These are phyloP conservation scores for Fraxinus sp. DNA, from an alignment of 305 asterid species.

Conservation along the genomic window DNA sequence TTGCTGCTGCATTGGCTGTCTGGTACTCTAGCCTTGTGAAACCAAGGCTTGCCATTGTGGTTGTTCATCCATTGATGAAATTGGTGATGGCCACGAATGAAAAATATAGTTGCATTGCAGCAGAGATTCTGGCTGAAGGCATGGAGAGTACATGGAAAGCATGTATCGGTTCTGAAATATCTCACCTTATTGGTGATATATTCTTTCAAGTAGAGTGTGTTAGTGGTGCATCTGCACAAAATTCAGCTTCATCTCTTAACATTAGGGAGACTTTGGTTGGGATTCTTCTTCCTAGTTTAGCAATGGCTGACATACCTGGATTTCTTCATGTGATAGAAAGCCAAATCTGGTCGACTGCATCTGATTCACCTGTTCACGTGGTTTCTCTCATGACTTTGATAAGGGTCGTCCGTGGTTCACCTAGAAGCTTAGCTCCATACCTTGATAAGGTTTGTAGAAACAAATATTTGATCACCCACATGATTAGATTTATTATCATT, in stretches of 20 bases:
- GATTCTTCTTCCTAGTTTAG: slow-evolving; percentile 89
- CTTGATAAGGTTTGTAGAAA: slow-evolving; percentile 86
- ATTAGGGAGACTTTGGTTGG: slow-evolving; percentile 75
- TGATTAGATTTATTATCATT: neutral
- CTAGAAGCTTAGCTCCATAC: slow-evolving; percentile 80
- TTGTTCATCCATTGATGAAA: slow-evolving; percentile 73
- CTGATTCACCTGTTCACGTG: slow-evolving; percentile 96
- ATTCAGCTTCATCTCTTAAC: slow-evolving; percentile 46
- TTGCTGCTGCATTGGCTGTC: slow-evolving; percentile 93
- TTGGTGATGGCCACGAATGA: slow-evolving; percentile 89
- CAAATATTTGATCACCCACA: slow-evolving; percentile 20
- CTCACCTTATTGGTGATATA: slow-evolving; percentile 77
- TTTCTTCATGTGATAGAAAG: slow-evolving; percentile 86
- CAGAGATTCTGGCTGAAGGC: slow-evolving; percentile 97
- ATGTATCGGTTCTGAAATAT: slow-evolving; percentile 73
- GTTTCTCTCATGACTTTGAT: slow-evolving; percentile 82
- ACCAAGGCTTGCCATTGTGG: slow-evolving; percentile 55
- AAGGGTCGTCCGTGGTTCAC: slow-evolving; percentile 85
- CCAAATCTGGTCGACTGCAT: slow-evolving; percentile 98
- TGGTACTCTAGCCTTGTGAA: slow-evolving; percentile 97
- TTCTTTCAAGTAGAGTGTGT: slow-evolving; percentile 97
- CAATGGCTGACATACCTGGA: slow-evolving; percentile 84
- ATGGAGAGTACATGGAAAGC: slow-evolving; percentile 94
- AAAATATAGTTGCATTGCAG: slow-evolving; percentile 83
- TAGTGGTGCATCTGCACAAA: slow-evolving; percentile 54